Percentiles rank a stretch among this genome's conserved stretches.
Evolutionary conservation across 176 grass and related monocot species (phyloP).

Genomic region (Zea luxurians): DNA sequence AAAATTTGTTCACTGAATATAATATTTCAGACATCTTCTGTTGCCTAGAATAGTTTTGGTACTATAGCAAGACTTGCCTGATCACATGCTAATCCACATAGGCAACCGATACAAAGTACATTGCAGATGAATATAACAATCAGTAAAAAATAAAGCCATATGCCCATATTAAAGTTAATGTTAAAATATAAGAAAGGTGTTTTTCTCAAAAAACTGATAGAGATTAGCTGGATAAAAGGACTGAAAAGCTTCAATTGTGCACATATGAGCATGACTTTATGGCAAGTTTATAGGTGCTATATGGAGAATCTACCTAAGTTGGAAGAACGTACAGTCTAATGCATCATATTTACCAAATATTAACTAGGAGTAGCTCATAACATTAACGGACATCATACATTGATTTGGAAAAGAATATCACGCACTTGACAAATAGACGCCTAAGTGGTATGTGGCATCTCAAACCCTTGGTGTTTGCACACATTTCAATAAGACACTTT

Average conservation of each 20-base stretch:
- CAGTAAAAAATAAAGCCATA: background rate
- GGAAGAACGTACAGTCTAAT: too few species aligned
- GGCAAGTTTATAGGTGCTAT: too few species aligned
- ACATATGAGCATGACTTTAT: background rate
- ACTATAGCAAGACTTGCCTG: slow-evolving; percentile 3
- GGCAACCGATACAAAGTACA: background rate
- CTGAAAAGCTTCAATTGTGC: background rate
- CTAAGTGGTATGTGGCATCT: background rate
- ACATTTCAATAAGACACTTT: too few species aligned
- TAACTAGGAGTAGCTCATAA: background rate
- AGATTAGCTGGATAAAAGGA: background rate
- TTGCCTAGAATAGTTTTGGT: background rate
- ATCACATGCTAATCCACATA: background rate
- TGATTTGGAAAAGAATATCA: background rate
- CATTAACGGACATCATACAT: background rate
- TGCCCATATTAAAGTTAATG: background rate
- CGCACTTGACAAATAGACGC: background rate
- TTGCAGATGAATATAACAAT: background rate
- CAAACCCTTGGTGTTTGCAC: background rate
- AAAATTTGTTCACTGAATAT: background rate
- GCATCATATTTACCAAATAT: background rate
- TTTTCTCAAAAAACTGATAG: background rate
- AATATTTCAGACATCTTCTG: background rate
- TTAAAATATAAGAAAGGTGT: background rate
- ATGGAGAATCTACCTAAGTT: too few species aligned